phyloP scores from a whole-genome alignment of 257 asterid species.

The Plantago elongata region DNA sequence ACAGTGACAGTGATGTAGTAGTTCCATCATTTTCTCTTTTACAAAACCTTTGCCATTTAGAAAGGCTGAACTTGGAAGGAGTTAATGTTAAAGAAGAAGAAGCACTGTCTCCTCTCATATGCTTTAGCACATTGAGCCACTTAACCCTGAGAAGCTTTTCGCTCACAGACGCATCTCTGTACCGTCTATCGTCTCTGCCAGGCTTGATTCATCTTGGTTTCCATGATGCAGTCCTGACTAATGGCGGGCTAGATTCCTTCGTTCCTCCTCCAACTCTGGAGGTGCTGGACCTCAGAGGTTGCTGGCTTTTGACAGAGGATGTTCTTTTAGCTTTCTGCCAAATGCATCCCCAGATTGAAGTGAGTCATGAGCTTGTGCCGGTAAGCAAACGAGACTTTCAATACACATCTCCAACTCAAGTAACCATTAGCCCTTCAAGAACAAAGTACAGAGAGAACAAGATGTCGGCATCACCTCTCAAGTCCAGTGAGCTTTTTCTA shows the following conservation, averaged over 20 bases:
- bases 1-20: constrained; percentile 20
- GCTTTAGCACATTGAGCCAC: constrained; percentile 42
- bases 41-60: constrained; percentile 46
- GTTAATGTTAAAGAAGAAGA: constrained; percentile 42
- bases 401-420: constrained; percentile 33
- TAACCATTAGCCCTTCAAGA: constrained; percentile 18
- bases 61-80: constrained; percentile 65
- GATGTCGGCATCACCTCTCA: constrained; percentile 25
- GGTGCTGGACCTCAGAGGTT: constrained; percentile 75
- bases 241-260: constrained; percentile 49
- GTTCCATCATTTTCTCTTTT: constrained; percentile 50
- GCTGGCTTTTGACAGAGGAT: constrained; percentile 79
- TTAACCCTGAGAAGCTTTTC: constrained; percentile 47
- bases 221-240: constrained; percentile 57
- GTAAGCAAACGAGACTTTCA: constrained; percentile 23
- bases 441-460: constrained; percentile 33
- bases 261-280: constrained; percentile 51
- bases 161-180: constrained; percentile 59
- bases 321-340: constrained; percentile 40
- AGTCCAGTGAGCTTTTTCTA: constrained; percentile 26
- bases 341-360: constrained; percentile 53
- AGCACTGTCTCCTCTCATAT: constrained; percentile 50
- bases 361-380: constrained; percentile 48
- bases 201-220: constrained; percentile 49
- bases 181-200: constrained; percentile 33